phyloP scores from a whole-genome alignment of 805 yeast species.

The Komagataella pseudopastoris region DNA sequence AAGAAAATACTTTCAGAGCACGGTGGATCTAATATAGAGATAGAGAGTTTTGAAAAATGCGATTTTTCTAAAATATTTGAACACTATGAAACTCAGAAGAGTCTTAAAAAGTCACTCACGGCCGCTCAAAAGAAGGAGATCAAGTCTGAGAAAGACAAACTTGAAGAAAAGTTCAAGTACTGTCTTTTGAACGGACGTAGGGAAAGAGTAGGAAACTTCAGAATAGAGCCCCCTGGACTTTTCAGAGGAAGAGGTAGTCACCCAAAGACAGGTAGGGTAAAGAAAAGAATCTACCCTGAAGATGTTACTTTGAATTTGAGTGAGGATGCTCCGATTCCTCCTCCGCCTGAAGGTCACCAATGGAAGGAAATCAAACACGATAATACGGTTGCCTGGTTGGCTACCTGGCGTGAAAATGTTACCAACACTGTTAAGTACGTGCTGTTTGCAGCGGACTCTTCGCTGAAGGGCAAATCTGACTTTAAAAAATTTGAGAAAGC shows the following conservation, averaged over 20 bases:
- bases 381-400: constrained; percentile 87
- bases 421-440: constrained; percentile 78
- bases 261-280: constrained; percentile 88
- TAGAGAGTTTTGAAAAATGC: constrained; percentile 49
- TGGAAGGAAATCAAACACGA: constrained; percentile 92
- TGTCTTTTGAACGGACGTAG: constrained; percentile 78
- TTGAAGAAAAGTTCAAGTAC: constrained; percentile 70
- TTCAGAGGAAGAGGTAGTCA: constrained; percentile 96
- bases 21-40: constrained; percentile 43
- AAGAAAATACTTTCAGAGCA: constrained; percentile 47
- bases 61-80: constrained; percentile 69
- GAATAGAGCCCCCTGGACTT: constrained; percentile 92
- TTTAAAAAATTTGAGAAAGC: constrained; percentile 90
- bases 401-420: constrained; percentile 94
- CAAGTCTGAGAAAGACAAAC: constrained; percentile 57
- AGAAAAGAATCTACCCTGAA: constrained; percentile 80
- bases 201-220: constrained; percentile 87
- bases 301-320: constrained; percentile 79
- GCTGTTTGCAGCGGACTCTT: constrained; percentile 80
- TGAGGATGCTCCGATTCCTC: constrained; percentile 57
- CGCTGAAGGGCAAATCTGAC: constrained; percentile 84
- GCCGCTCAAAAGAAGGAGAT: constrained; percentile 63
- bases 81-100: constrained; percentile 55
- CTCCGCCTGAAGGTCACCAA: constrained; percentile 72
- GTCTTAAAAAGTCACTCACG: constrained; percentile 56